Evolutionary conservation across 371 early-diverging fungal species (phyloP).

Genomic region (Syncephalastrum sp.): DNA sequence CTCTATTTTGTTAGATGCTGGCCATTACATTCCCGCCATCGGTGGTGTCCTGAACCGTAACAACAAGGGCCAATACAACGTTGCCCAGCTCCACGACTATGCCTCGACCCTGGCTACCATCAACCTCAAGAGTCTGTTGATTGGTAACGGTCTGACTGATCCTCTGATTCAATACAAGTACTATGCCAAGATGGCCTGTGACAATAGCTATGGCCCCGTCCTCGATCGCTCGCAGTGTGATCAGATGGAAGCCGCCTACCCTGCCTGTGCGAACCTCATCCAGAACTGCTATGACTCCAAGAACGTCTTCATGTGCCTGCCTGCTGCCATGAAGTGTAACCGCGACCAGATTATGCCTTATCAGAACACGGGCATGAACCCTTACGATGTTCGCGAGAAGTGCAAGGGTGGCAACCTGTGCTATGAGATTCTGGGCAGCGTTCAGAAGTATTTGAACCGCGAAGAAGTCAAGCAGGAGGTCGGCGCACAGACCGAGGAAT

Average conservation of each 20-base stretch:
- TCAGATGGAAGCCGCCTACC: constrained; percentile 65
- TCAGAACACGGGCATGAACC: constrained; percentile 65
- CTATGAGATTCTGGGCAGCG: constrained; percentile 77
- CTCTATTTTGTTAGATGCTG: constrained; percentile 40
- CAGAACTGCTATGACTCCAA: constrained; percentile 78
- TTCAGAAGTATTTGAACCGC: constrained; percentile 74
- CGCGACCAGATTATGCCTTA: constrained; percentile 58
- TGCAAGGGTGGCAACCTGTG: constrained; percentile 57
- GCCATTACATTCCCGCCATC: constrained; percentile 79
- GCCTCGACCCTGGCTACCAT: constrained; percentile 48
- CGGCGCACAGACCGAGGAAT: constrained; percentile 63
- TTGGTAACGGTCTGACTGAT: constrained; percentile 92
- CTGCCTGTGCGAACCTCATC: constrained; percentile 74
- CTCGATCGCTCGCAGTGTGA: constrained; percentile 65
- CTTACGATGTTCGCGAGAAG: constrained; percentile 63
- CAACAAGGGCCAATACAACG: constrained; percentile 43
- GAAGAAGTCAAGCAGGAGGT: constrained; percentile 70
- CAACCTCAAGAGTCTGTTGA: constrained; percentile 71
- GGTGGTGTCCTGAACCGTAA: constrained; percentile 62
- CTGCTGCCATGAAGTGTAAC: constrained; percentile 85
- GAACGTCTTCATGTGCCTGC: constrained; percentile 74
- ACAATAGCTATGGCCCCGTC: constrained; percentile 77
- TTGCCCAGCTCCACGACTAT: constrained; percentile 8
- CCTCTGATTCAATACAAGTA: constrained; percentile 87
- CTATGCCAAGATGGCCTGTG: constrained; percentile 86